These are phyloP conservation scores for Puya raimondii DNA, from an alignment of 176 grass and related monocot species.

Conservation along the genomic window DNA sequence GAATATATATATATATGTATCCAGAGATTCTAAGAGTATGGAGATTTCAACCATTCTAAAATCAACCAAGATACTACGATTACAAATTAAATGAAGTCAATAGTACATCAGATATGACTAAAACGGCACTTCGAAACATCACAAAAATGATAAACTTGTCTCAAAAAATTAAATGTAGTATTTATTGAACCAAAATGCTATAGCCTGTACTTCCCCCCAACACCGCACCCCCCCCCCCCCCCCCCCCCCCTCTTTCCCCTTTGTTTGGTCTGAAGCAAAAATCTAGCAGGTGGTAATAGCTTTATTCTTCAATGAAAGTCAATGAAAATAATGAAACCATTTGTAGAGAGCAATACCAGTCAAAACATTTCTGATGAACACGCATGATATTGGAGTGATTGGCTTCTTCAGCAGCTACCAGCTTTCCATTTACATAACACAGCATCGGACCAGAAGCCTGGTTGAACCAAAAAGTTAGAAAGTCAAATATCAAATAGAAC, in stretches of 20 bases:
- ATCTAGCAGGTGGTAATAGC: too few species aligned
- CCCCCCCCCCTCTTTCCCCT: too few species aligned
- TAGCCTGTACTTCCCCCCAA: too few species aligned
- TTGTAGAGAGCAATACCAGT: slow-evolving; percentile 30
- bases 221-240: too few species aligned
- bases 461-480: background rate
- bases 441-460: slow-evolving; percentile 57
- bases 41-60: background rate
- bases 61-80: background rate
- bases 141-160: too few species aligned
- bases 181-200: too few species aligned
- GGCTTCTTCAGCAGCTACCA: slow-evolving; percentile 16
- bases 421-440: slow-evolving; percentile 26
- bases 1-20: background rate
- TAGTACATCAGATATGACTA: too few species aligned
- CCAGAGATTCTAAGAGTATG: background rate
- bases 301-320: too few species aligned
- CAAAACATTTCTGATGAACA: slow-evolving; percentile 51
- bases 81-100: too few species aligned
- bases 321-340: background rate
- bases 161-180: too few species aligned
- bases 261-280: too few species aligned
- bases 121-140: too few species aligned
- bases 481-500: slow-evolving; percentile 9
- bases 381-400: slow-evolving; percentile 25